Evolutionary conservation across 306 rosid genomes (phyloP).

Genomic region (Abrus pulchellus): DNA sequence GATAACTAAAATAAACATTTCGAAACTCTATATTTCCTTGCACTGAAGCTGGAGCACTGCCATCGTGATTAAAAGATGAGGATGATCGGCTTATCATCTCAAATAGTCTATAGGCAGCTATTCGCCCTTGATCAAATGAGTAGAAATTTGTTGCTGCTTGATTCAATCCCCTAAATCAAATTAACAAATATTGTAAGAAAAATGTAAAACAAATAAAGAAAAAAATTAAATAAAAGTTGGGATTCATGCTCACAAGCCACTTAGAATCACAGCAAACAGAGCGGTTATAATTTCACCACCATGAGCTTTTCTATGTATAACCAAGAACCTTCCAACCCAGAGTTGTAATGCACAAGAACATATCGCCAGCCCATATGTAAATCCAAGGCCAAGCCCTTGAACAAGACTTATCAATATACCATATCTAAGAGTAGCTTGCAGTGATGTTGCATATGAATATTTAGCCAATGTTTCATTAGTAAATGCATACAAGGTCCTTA

Average conservation of each 20-base stretch:
- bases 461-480: constrained; percentile 98
- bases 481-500: constrained; percentile 91
- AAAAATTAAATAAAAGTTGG: not conserved
- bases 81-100: constrained; percentile 99
- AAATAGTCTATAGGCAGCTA: constrained; percentile 97
- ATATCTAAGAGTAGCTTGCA: constrained; percentile 98
- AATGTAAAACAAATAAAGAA: not conserved
- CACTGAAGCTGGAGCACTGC: constrained; percentile 72
- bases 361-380: constrained; percentile 99
- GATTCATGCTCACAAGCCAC: constrained; percentile 91
- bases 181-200: constrained; percentile 40
- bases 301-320: constrained; percentile 66
- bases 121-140: constrained; percentile 99
- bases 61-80: constrained; percentile 85
- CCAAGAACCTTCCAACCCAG: constrained; percentile 98
- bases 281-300: constrained; percentile 98
- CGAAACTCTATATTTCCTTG: constrained; percentile 98
- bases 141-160: constrained; percentile 99
- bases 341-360: constrained; percentile 99
- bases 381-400: constrained; percentile 99
- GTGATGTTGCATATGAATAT: constrained; percentile 97
- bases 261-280: constrained; percentile 92
- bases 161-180: constrained; percentile 84
- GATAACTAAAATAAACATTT: constrained; percentile 97
- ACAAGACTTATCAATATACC: constrained; percentile 98